Conservation (phyloP, 2,329 filamentous ascomycete species). For the Aphanocladium album region DNA sequence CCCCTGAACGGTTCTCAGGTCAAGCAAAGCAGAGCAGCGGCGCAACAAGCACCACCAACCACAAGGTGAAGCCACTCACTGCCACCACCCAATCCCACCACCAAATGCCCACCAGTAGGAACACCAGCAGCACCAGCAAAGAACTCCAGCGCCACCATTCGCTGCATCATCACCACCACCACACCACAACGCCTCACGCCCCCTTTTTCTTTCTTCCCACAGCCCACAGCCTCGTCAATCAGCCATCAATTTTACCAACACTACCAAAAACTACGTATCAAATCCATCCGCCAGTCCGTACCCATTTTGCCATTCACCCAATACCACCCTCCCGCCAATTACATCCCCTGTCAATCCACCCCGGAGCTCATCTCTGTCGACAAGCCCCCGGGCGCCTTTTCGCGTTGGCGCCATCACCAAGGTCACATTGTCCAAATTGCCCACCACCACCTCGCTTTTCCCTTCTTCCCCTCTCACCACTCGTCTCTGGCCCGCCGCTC, state of each 20-base stretch:
- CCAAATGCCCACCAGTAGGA: background rate
- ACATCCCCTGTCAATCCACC: background rate
- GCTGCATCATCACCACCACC: background rate
- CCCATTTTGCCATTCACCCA: background rate
- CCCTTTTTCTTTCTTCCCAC: background rate
- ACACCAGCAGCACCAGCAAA: too few relatives aligned
- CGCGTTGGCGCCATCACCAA: slow-evolving; percentile 7
- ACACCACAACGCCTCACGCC: background rate
- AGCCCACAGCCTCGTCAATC: background rate
- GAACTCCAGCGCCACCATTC: too few relatives aligned
- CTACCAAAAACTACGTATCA: background rate
- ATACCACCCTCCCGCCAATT: slow-evolving; percentile 3
- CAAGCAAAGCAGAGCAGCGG: background rate
- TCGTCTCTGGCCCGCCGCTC: background rate
- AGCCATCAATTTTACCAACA: background rate
- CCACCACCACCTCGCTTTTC: background rate
- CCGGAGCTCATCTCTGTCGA: background rate
- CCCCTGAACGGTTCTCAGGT: background rate
- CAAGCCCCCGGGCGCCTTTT: background rate
- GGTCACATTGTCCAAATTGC: slow-evolving; percentile 1
- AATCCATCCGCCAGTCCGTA: background rate
- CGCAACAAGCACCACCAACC: background rate
- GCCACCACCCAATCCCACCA: too few relatives aligned
- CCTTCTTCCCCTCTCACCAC: background rate
- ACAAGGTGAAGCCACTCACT: background rate